Conservation (phyloP, 139 green algal genomes). For the Chlorella sp. region DNA sequence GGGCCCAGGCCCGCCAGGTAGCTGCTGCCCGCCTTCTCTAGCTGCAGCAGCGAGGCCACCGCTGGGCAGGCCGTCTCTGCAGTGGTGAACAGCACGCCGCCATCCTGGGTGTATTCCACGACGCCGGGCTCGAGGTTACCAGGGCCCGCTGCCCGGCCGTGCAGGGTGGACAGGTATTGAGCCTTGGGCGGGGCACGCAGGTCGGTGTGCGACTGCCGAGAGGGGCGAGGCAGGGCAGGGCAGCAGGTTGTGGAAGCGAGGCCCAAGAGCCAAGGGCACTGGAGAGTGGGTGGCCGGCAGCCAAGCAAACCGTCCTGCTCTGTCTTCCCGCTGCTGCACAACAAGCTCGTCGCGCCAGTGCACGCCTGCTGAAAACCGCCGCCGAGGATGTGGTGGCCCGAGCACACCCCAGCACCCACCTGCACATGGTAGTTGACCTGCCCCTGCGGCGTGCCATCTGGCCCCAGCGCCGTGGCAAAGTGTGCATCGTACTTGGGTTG, state of each 20-base stretch:
- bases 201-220: conserved; percentile 22
- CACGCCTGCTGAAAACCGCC: too few relatives aligned
- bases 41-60: conserved; percentile 18
- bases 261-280: neutral
- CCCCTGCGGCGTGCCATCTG: neutral
- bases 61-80: conserved; percentile 21
- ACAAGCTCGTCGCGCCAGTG: too few relatives aligned
- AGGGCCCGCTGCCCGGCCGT: neutral
- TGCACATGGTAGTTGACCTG: neutral
- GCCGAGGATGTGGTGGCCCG: too few relatives aligned
- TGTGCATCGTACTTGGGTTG: conserved; percentile 12
- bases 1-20: conserved; percentile 33
- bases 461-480: neutral
- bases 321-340: too few relatives aligned
- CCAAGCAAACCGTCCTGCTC: neutral
- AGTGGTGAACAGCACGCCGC: conserved; percentile 21
- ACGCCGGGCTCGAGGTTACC: neutral
- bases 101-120: conserved; percentile 32
- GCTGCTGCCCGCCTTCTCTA: conserved; percentile 22
- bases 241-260: neutral
- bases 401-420: neutral
- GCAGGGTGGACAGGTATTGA: neutral
- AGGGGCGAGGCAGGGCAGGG: neutral
- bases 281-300: neutral
- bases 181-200: neutral